A percentile compares a stretch with the other conserved stretches of the same genome.
Conservation (phyloP, 192 early-diverging fungal genomes). For the Linnemannia schmuckeri region DNA sequence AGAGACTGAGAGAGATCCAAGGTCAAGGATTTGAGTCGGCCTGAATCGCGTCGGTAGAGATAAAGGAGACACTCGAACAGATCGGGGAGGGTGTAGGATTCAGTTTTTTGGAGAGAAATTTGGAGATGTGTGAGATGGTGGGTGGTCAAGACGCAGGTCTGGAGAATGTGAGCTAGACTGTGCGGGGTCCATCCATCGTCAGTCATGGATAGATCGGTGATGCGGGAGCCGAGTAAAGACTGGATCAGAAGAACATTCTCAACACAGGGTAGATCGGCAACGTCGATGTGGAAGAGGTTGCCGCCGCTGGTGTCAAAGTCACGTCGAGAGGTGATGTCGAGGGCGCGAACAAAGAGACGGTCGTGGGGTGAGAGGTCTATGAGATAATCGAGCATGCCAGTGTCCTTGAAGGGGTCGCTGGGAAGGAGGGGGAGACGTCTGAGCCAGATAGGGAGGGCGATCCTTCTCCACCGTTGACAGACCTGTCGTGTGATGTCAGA, state of each 20-base stretch:
- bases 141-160: slow-evolving; percentile 20
- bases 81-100: slow-evolving; percentile 18
- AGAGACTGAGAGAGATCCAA: slow-evolving; percentile 38
- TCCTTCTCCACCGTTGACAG: slow-evolving; percentile 36
- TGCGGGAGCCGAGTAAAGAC: slow-evolving; percentile 33
- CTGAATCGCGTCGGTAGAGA: slow-evolving; percentile 21
- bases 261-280: slow-evolving; percentile 35
- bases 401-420: slow-evolving; percentile 49
- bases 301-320: slow-evolving; percentile 26
- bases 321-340: slow-evolving; percentile 39
- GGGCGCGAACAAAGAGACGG: slow-evolving; percentile 42
- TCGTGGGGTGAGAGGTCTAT: slow-evolving; percentile 13
- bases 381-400: slow-evolving; percentile 31
- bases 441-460: slow-evolving; percentile 45
- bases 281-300: slow-evolving; percentile 28
- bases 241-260: slow-evolving; percentile 38
- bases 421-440: slow-evolving; percentile 31
- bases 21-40: slow-evolving; percentile 14
- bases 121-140: slow-evolving; percentile 33
- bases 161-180: slow-evolving; percentile 11
- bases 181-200: slow-evolving; percentile 46
- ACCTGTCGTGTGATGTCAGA: slow-evolving; percentile 46
- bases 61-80: slow-evolving; percentile 25
- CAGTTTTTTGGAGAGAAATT: slow-evolving; percentile 33
- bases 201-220: slow-evolving; percentile 37